These are phyloP conservation scores for Cystobasidium ongulense DNA, from an alignment of 768 basidiomycete species.

Conservation along the genomic window DNA sequence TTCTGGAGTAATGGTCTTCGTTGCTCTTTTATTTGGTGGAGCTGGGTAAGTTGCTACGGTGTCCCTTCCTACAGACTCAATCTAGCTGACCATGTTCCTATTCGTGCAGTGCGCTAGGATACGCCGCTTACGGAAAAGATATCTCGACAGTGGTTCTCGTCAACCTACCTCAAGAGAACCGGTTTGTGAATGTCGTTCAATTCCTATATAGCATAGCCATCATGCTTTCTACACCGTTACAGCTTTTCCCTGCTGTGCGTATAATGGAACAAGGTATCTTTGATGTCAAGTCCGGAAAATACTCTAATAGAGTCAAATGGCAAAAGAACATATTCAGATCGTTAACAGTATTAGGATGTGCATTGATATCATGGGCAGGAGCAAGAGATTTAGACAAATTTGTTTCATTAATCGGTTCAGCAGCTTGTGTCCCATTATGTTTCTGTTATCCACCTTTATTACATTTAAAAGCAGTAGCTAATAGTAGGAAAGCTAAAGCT, in stretches of 20 bases:
- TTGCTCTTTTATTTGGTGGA: constrained; percentile 48
- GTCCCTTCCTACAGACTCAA: constrained; percentile 6
- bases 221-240: constrained; percentile 42
- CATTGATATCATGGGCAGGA: constrained; percentile 64
- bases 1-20: constrained; percentile 82
- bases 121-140: constrained; percentile 13
- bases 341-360: constrained; percentile 58
- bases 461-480: constrained; percentile 44
- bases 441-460: constrained; percentile 62
- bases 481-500: constrained; percentile 41
- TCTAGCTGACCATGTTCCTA: constrained; percentile 18
- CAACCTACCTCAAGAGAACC: constrained; percentile 74
- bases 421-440: constrained; percentile 88
- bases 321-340: constrained; percentile 66
- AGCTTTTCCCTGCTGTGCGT: constrained; percentile 74
- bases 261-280: constrained; percentile 96
- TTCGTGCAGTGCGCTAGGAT: constrained; percentile 2
- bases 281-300: constrained; percentile 69
- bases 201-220: constrained; percentile 66
- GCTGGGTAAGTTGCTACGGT: constrained; percentile 18
- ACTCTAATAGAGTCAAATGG: constrained; percentile 69
- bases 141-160: constrained; percentile 89
- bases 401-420: constrained; percentile 49
- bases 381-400: constrained; percentile 78
- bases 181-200: constrained; percentile 74